Evolutionary conservation across 2,329 filamentous ascomycete genomes (phyloP).

Genomic region (Didymella keratinophila): DNA sequence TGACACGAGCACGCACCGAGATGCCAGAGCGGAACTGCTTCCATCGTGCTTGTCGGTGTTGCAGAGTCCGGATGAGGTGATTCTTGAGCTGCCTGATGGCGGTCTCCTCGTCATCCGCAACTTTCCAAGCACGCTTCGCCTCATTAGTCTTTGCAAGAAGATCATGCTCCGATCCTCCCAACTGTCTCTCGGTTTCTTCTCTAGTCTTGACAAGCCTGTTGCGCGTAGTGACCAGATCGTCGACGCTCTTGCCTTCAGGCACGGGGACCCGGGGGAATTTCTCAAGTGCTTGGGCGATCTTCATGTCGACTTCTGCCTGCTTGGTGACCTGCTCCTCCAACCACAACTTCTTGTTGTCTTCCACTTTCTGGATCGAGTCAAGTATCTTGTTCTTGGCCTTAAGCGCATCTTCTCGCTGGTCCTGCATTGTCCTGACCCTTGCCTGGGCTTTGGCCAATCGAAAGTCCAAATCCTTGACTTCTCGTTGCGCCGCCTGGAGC

Average conservation of each 20-base stretch:
- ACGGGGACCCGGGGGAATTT: constrained; percentile 43
- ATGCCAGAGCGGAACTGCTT: constrained; percentile 82
- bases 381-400: constrained; percentile 54
- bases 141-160: constrained; percentile 36
- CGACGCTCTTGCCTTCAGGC: constrained; percentile 41
- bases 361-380: constrained; percentile 44
- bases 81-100: constrained; percentile 27
- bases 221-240: constrained; percentile 42
- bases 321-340: constrained; percentile 40
- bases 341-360: constrained; percentile 40
- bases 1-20: constrained; percentile 81
- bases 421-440: constrained; percentile 40
- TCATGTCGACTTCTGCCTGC: constrained; percentile 36
- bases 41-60: constrained; percentile 77
- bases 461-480: constrained; percentile 34
- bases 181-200: constrained; percentile 37
- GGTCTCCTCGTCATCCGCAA: constrained; percentile 32
- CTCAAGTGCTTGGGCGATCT: constrained; percentile 24
- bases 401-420: constrained; percentile 47
- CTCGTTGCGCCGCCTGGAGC: constrained; percentile 41
- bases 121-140: constrained; percentile 39
- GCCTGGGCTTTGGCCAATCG: constrained; percentile 41
- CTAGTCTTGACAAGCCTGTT: constrained; percentile 41
- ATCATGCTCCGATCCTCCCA: constrained; percentile 47
- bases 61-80: constrained; percentile 67